These are phyloP conservation scores for Triticum turgidum DNA, from an alignment of 176 grass and related monocot species.

Conservation along the genomic window DNA sequence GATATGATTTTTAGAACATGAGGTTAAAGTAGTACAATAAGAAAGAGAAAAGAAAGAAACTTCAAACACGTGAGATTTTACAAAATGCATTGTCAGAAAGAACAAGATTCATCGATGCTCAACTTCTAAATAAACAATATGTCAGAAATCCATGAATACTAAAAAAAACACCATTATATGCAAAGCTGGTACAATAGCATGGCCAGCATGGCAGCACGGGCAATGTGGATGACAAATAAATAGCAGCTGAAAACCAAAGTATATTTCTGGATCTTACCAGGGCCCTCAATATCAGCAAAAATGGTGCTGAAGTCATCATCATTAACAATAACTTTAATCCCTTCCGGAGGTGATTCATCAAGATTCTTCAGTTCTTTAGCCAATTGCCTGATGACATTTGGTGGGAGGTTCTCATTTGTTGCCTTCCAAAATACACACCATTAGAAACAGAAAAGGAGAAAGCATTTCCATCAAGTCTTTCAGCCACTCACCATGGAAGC, in stretches of 20 bases:
- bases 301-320: conserved; percentile 95
- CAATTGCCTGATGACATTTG: conserved; percentile 90
- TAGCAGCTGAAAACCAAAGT: neutral
- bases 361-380: conserved; percentile 99
- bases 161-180: no score
- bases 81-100: neutral
- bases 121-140: neutral
- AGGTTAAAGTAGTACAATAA: neutral
- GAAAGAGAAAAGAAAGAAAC: neutral
- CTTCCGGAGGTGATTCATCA: conserved; percentile 86
- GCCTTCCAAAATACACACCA: conserved; percentile 43
- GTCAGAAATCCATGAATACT: no score
- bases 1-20: neutral
- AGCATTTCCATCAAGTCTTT: neutral
- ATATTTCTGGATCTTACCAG: conserved; percentile 40
- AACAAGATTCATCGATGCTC: neutral
- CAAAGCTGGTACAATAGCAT: neutral
- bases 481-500: conserved; percentile 39
- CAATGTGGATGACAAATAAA: neutral
- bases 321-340: conserved; percentile 91
- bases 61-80: neutral
- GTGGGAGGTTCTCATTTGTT: conserved; percentile 91
- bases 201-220: neutral
- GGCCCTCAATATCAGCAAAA: conserved; percentile 93
- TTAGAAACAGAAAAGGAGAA: conserved; percentile 1